A percentile compares a stretch with the other conserved stretches of the same genome.
Evolutionary conservation across 805 yeast species (phyloP).

Genomic region (Cyberlindnera euphorbiiphila): DNA sequence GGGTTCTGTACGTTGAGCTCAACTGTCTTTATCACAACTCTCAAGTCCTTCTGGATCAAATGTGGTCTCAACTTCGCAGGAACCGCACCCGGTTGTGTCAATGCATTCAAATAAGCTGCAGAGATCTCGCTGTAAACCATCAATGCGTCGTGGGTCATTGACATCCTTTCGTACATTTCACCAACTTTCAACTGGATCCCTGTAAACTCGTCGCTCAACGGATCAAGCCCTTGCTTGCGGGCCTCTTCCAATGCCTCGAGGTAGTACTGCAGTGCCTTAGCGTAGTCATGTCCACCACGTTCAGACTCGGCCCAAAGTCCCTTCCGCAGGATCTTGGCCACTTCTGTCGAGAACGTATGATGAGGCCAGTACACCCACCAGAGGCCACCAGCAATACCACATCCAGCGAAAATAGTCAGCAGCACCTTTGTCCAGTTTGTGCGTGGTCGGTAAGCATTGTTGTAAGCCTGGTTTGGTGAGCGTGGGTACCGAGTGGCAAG

Average conservation of each 20-base stretch:
- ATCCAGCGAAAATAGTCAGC: slow-evolving; percentile 22
- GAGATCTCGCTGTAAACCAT: slow-evolving; percentile 65
- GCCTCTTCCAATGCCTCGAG: slow-evolving; percentile 70
- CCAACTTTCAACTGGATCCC: slow-evolving; percentile 86
- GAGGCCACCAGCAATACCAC: slow-evolving; percentile 24
- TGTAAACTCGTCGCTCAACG: slow-evolving; percentile 74
- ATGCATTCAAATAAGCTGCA: slow-evolving; percentile 50
- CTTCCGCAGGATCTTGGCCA: slow-evolving; percentile 66
- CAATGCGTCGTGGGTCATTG: slow-evolving; percentile 59
- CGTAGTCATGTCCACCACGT: slow-evolving; percentile 51
- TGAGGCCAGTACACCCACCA: slow-evolving; percentile 58
- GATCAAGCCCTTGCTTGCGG: slow-evolving; percentile 49
- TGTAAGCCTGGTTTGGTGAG: not conserved
- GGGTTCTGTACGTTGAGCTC: slow-evolving; percentile 48
- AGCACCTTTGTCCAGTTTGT: slow-evolving; percentile 20
- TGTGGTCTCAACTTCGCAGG: slow-evolving; percentile 43
- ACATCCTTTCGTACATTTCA: slow-evolving; percentile 77
- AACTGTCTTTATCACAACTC: slow-evolving; percentile 66
- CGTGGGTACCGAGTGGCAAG: slow-evolving; percentile 17
- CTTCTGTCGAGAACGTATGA: slow-evolving; percentile 63
- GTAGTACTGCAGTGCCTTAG: slow-evolving; percentile 66
- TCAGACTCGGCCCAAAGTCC: slow-evolving; percentile 84
- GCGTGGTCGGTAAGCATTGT: slow-evolving; percentile 10
- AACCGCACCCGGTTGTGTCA: slow-evolving; percentile 38
- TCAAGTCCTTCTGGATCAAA: slow-evolving; percentile 62